phyloP scores from a whole-genome alignment of 2,329 filamentous ascomycete species.

The Raffaelea ambrosiae region DNA sequence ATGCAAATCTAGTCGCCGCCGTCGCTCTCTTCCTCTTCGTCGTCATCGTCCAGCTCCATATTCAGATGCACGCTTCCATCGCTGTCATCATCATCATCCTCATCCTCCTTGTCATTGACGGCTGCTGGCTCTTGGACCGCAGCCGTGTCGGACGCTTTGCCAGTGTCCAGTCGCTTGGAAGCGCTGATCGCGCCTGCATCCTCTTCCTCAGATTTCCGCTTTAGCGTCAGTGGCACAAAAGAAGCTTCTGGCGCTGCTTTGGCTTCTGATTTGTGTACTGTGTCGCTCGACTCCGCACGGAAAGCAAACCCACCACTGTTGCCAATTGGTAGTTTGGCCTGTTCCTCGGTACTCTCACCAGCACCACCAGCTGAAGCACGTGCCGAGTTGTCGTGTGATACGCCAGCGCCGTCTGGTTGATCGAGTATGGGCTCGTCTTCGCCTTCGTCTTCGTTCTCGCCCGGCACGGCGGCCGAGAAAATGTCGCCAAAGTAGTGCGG shows the following conservation, averaged over 20 bases:
- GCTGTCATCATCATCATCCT: conserved; percentile 32
- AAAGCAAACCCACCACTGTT: too few relatives aligned
- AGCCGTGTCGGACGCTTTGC: not conserved
- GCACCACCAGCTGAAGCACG: too few relatives aligned
- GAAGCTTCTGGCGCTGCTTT: not conserved
- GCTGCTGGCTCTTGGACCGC: conserved; percentile 12
- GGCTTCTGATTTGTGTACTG: conserved; percentile 13
- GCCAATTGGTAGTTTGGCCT: too few relatives aligned
- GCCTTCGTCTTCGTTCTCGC: conserved; percentile 37
- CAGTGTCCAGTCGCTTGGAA: conserved; percentile 15
- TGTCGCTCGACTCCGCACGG: conserved; percentile 5
- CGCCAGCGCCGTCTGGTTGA: conserved; percentile 7
- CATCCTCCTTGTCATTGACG: not conserved
- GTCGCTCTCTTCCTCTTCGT: conserved; percentile 34
- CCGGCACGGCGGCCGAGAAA: conserved; percentile 11
- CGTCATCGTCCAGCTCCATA: conserved; percentile 37
- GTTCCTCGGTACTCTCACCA: too few relatives aligned
- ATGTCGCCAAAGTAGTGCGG: conserved; percentile 18
- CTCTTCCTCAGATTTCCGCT: conserved; percentile 33
- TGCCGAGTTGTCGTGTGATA: too few relatives aligned
- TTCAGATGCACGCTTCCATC: conserved; percentile 51
- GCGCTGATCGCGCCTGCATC: conserved; percentile 22
- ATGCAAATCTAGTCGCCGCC: not conserved
- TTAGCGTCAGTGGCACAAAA: conserved; percentile 20
- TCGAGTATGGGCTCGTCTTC: conserved; percentile 29